phyloP scores from a whole-genome alignment of 441 rosid genomes.

The Brassica hybrid region DNA sequence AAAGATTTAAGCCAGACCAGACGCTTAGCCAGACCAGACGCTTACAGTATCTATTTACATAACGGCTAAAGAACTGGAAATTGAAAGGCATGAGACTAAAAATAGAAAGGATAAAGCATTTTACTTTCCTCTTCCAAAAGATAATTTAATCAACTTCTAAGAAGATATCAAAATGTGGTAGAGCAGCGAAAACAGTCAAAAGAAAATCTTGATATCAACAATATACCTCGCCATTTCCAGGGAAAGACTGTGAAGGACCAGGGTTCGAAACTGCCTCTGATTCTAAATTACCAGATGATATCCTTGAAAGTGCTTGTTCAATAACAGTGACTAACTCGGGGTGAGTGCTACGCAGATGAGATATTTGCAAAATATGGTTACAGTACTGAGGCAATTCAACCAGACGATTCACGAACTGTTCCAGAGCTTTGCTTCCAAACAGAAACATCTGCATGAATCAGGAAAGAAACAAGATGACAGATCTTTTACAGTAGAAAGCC shows the following conservation, averaged over 20 bases:
- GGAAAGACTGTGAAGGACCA: slow-evolving; percentile 57
- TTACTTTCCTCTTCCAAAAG: slow-evolving; percentile 11
- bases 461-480: slow-evolving; percentile 30
- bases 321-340: slow-evolving; percentile 90
- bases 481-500: slow-evolving; percentile 28
- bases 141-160: slow-evolving; percentile 1
- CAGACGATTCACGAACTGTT: slow-evolving; percentile 95
- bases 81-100: slow-evolving; percentile 23
- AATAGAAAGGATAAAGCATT: background rate
- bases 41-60: slow-evolving; percentile 18
- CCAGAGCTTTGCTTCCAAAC: slow-evolving; percentile 97
- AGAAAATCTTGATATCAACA: slow-evolving; percentile 4
- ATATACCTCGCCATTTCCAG: slow-evolving; percentile 80
- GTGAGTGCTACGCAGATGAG: slow-evolving; percentile 90
- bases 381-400: slow-evolving; percentile 99
- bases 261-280: slow-evolving; percentile 64
- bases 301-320: slow-evolving; percentile 86
- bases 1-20: slow-evolving; percentile 17
- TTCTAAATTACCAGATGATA: slow-evolving; percentile 85
- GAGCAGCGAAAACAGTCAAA: background rate
- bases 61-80: slow-evolving; percentile 8
- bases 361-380: slow-evolving; percentile 97
- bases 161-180: background rate
- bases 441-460: slow-evolving; percentile 80
- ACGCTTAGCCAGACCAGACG: slow-evolving; percentile 20